Percentiles rank a stretch among this genome's conserved stretches.
Evolutionary conservation across 2,329 filamentous ascomycete genomes (phyloP).

Genomic region (Lecanicillium sp.): DNA sequence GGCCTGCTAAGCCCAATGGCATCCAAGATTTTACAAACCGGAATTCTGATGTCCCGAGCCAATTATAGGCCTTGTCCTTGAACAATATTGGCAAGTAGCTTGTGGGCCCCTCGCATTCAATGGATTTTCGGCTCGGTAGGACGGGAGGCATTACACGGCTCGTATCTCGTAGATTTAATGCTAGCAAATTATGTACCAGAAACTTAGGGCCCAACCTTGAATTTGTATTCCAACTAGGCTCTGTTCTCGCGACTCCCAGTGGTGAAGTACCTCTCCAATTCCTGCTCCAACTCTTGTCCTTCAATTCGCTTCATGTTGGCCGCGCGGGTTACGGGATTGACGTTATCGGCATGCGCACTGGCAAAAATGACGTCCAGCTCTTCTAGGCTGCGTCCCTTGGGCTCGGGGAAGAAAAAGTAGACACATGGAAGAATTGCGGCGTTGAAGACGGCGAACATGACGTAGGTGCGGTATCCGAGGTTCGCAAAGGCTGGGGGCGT

Average conservation of each 20-base stretch:
- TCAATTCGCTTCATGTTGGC: conserved; percentile 19
- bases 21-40: no score
- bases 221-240: no score
- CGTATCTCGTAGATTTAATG: no score
- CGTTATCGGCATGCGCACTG: conserved; percentile 16
- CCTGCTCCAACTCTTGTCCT: conserved; percentile 17
- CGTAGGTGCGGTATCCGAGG: conserved; percentile 43
- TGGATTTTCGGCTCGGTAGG: no score
- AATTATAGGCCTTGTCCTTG: no score
- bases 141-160: no score
- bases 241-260: background rate
- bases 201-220: no score
- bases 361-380: conserved; percentile 57
- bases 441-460: conserved; percentile 44
- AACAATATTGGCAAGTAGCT: no score
- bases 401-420: conserved; percentile 47
- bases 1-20: no score
- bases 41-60: no score
- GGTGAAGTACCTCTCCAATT: conserved; percentile 21
- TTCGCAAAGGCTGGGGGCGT: conserved; percentile 51
- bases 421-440: conserved; percentile 40
- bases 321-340: conserved; percentile 18
- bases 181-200: no score
- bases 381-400: conserved; percentile 49
- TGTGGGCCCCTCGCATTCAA: no score